These are phyloP conservation scores for Claviceps sp. DNA, from an alignment of 2,329 filamentous ascomycete genomes.

Conservation along the genomic window DNA sequence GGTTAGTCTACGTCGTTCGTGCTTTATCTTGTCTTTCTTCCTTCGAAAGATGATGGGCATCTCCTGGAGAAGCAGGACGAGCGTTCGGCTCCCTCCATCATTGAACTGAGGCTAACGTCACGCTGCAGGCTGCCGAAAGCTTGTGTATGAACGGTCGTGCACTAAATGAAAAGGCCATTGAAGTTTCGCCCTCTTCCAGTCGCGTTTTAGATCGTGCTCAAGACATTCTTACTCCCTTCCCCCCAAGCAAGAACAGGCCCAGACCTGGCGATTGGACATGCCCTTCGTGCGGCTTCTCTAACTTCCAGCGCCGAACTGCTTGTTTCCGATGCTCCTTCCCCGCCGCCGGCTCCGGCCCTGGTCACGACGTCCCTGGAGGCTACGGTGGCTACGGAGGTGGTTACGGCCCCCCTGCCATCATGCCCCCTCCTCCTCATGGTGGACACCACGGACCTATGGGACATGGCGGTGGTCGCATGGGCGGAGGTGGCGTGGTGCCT, in stretches of 20 bases:
- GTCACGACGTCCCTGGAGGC: conserved; percentile 45
- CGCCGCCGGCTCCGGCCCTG: conserved; percentile 69
- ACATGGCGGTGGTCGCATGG: conserved; percentile 56
- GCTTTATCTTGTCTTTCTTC: neutral
- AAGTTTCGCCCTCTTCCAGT: conserved; percentile 95
- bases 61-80: neutral
- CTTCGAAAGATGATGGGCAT: neutral
- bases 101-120: neutral
- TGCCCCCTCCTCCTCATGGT: conserved; percentile 66
- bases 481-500: conserved; percentile 74
- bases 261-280: conserved; percentile 98
- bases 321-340: conserved; percentile 99
- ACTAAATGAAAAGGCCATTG: conserved; percentile 96
- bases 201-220: conserved; percentile 89
- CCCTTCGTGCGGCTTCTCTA: conserved; percentile 96
- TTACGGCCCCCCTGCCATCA: conserved; percentile 64
- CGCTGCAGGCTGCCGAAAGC: conserved; percentile 73
- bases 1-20: conserved; percentile 40
- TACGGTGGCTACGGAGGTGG: conserved; percentile 52
- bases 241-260: conserved; percentile 94
- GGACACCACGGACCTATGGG: conserved; percentile 44
- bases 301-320: conserved; percentile 95
- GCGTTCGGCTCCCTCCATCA: neutral
- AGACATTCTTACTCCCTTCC: conserved; percentile 93
- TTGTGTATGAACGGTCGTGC: conserved; percentile 98